Evolutionary conservation across 2,329 filamentous ascomycete genomes (phyloP).

Genomic region (Pestalotiopsis fici): DNA sequence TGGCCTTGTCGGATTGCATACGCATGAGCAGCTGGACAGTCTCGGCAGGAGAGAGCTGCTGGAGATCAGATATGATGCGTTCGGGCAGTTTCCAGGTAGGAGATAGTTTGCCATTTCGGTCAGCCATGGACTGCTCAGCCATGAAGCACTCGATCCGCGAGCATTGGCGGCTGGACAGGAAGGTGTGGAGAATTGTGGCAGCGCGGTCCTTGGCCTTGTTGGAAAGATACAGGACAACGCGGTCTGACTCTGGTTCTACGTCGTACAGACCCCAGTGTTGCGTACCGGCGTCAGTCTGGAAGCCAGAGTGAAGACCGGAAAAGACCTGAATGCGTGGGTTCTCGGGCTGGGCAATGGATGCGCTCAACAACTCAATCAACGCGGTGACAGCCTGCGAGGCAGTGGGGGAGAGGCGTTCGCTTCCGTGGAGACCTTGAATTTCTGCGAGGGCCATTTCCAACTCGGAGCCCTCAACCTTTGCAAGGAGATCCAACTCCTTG

Average conservation of each 20-base stretch:
- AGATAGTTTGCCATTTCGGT: not conserved
- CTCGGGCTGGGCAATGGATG: not conserved
- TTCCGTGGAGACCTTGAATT: not conserved
- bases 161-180: not conserved
- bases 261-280: conserved; percentile 7
- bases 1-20: not conserved
- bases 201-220: conserved; percentile 4
- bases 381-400: not conserved
- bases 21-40: not conserved
- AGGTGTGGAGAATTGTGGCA: conserved; percentile 1
- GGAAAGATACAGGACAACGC: not conserved
- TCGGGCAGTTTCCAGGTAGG: not conserved
- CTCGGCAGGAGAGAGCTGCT: conserved; percentile 1
- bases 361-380: not conserved
- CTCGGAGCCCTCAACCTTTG: not conserved
- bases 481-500: conserved; percentile 2
- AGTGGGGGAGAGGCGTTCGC: not conserved
- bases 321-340: not conserved
- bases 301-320: conserved; percentile 1
- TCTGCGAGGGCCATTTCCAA: not conserved
- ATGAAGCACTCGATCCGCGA: not conserved
- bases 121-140: conserved; percentile 1
- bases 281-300: not conserved
- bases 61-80: not conserved
- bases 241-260: not conserved